Conservation (phyloP, 768 basidiomycete species). For the Filobasidium wieringae region DNA sequence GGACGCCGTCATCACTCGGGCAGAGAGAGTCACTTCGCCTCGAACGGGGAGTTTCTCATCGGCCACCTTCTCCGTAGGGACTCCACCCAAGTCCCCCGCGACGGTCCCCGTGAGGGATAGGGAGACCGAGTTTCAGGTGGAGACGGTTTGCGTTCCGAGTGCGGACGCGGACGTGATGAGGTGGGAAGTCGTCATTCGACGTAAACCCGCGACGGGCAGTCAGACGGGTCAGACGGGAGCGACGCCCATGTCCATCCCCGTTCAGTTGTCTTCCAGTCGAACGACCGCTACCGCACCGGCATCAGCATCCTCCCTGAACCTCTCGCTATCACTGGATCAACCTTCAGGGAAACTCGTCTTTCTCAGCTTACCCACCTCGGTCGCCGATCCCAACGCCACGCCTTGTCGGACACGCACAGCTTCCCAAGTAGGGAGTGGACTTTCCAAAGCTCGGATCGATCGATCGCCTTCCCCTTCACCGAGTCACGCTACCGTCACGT, state of each 20-base stretch:
- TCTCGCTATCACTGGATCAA: slow-evolving; percentile 27
- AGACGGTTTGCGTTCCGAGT: slow-evolving; percentile 35
- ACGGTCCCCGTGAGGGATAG: slow-evolving; percentile 39
- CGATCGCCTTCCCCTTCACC: not conserved
- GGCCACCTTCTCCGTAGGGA: not conserved
- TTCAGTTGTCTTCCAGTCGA: not conserved
- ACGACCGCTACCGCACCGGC: slow-evolving; percentile 12
- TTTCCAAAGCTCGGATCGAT: slow-evolving; percentile 1
- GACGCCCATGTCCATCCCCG: not conserved
- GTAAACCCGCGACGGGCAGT: not conserved
- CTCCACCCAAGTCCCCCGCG: not conserved
- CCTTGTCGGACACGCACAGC: slow-evolving; percentile 4
- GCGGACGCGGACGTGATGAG: slow-evolving; percentile 58
- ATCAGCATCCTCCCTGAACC: slow-evolving; percentile 25
- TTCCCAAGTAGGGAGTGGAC: not conserved
- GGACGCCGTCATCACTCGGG: slow-evolving; percentile 3
- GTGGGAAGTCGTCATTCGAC: slow-evolving; percentile 48
- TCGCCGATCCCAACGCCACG: slow-evolving; percentile 16
- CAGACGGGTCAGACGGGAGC: no score
- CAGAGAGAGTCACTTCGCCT: slow-evolving; percentile 4
- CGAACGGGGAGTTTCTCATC: not conserved
- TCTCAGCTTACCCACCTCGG: slow-evolving; percentile 18
- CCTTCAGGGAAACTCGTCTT: slow-evolving; percentile 33
- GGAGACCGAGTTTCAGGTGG: slow-evolving; percentile 66
- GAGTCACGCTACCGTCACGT: not conserved